phyloP scores from a whole-genome alignment of 345 rosid genomes.

The Citrus cavaleriei region DNA sequence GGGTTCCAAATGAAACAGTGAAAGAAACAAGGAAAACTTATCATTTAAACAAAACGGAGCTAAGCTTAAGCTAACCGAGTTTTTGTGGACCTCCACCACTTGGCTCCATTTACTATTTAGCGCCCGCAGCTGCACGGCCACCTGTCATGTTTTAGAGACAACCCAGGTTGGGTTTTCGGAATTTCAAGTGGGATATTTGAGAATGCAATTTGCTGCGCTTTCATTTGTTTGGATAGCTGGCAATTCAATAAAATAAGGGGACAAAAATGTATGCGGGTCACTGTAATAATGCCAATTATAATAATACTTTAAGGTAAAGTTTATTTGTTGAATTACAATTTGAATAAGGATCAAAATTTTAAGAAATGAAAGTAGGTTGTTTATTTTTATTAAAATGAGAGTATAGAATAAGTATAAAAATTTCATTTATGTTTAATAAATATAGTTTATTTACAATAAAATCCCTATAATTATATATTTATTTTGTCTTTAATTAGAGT shows the following conservation, averaged over 20 bases:
- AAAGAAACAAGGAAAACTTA: too few relatives aligned
- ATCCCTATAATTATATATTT: too few relatives aligned
- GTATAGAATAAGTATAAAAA: rapidly evolving
- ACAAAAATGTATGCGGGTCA: not conserved
- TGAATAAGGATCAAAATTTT: rapidly evolving
- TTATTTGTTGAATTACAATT: too few relatives aligned
- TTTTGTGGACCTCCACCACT: too few relatives aligned
- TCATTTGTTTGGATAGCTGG: not conserved
- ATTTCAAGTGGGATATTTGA: not conserved
- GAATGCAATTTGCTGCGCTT: not conserved
- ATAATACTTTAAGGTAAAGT: too few relatives aligned
- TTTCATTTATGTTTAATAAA: too few relatives aligned
- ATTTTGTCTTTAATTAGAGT: rapidly evolving
- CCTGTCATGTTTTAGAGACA: not conserved
- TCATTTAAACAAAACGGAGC: too few relatives aligned
- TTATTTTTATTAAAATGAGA: too few relatives aligned
- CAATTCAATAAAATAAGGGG: not conserved
- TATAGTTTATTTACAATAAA: too few relatives aligned
- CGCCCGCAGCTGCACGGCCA: not conserved
- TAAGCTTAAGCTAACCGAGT: too few relatives aligned
- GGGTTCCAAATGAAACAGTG: too few relatives aligned
- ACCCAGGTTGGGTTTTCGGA: not conserved
- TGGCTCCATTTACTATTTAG: too few relatives aligned
- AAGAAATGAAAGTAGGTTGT: rapidly evolving
- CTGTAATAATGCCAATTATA: not conserved